Evolutionary conservation across 805 yeast genomes (phyloP), one percentile per base, ranked within the genome.

Genomic region (Saccharomycopsis amapae): DNA sequence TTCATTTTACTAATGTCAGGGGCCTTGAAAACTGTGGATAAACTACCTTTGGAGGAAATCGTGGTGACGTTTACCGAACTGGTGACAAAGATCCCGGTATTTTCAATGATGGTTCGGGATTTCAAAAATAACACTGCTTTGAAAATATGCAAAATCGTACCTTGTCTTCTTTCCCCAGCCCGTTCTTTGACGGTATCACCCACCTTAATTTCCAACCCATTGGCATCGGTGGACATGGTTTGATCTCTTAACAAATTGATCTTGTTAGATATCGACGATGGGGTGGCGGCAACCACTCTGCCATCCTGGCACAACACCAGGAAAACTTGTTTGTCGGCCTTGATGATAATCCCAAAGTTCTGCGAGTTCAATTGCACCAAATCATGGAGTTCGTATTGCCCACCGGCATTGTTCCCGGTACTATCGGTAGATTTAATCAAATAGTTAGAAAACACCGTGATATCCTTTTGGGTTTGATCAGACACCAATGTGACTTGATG

Each of bases 161-260:
- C 98, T 59, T 85, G 89, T 61, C 95, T 77, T 55, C 85, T 80
- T 56, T 88, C 95, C 40, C 94, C 94, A 13, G 74, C 71, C 23
- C 72, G 64, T 60, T 93, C 98, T 56, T 80, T 81, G n/a, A 93
- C 95, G 2, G 93, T 81, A 60, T 93, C 98, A 42, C 97, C 97
- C 32, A 85, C 79, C 46, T 82, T 79, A 45, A 93, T 78, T 53
- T 93, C 90, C 42, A 79, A 73, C 39, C 98, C 98, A 49, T 75
- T 74, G 49, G 76, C 72, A 62, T 93, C 98, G 2, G 95, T 86
- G 0, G 96, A 83, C 2, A 96, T 86, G 51, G 84, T 82, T 45
- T 85, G 83, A 55, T 83, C 78, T 45, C 73, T 71, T 43, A 75
- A 70, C 10, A 75, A 56, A n/a, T 75, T 74, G 38, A 90, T 72